Evolutionary conservation across 1,284 basidiomycete genomes (phyloP), one percentile per base, ranked within the genome.

Genomic region (Heterobasidion occidentale): DNA sequence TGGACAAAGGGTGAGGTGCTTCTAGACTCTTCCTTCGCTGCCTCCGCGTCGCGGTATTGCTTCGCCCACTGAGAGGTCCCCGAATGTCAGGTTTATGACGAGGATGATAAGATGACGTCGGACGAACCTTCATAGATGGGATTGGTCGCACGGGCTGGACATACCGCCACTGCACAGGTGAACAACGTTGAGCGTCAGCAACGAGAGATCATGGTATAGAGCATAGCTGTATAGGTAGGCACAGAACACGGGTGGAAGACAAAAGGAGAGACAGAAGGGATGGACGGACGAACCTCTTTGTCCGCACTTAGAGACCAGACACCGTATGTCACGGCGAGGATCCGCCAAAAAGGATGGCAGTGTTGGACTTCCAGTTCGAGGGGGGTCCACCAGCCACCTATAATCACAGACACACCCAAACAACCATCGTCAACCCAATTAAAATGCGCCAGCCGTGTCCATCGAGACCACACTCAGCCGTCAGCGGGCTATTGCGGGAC

Each of bases 311-410:
- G 66, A 46, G 70, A 75, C 78, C 81, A 88, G 9, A 78, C 76
- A 9, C 73, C 80, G 59, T 80, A 86, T 14, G 79, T 77, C n/a
- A 80, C 66, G 4, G 72, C 75, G 51, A 81, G 63, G 56, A 88
- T 83, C 12, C 85, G 52, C 72, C 70, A 63, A 79, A 77, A 2
- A 78, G 74, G 47, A 88, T 76, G 0, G 77, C 77, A 1, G 86
- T 88, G 69, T 88, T 88, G 19, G 77, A 67, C 52, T 78, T 80
- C 85, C 86, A 88, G 66, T 87, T 87, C 12, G 80, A 76, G 4
- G 86, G 86, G 14, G 33, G 78, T 78, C 85, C 86, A 88, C 85
- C 86, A 88, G 61, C 85, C 86, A 72, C 86, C 86, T 88, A 58
- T n/a, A 1, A 47, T 36, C 19, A 33, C 35, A 17, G 15, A 64